phyloP scores from a whole-genome alignment of 148 eudicot genomes.

The Selenicereus undatus region DNA sequence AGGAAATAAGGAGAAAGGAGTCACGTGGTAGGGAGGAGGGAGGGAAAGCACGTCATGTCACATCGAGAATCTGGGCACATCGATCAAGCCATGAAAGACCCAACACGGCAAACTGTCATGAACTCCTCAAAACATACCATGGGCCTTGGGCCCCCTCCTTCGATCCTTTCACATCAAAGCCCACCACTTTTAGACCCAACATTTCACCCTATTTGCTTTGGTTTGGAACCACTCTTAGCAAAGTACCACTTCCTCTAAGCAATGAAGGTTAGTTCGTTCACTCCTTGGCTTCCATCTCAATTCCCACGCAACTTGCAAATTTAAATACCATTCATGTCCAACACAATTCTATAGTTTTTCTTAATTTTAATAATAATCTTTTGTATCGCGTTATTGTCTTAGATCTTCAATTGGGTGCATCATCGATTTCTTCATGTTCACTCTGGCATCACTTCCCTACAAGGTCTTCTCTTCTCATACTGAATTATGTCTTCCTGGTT shows the following conservation, averaged over 20 bases:
- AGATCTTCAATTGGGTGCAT: conserved; percentile 70
- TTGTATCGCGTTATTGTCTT: not conserved
- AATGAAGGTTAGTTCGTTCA: conserved; percentile 22
- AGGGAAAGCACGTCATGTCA: conserved; percentile 6
- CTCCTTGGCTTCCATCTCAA: not conserved
- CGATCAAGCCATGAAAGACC: conserved; percentile 23
- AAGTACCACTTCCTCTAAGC: too few species aligned
- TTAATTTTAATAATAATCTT: not conserved
- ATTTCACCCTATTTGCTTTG: not conserved
- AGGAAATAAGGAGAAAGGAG: not conserved
- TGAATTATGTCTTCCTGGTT: too few species aligned
- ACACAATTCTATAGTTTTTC: not conserved
- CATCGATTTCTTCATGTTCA: conserved; percentile 44
- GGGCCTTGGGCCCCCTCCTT: conserved; percentile 18
- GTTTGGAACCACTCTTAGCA: not conserved
- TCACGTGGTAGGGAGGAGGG: conserved; percentile 25
- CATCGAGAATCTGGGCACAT: conserved; percentile 22
- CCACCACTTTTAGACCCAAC: conserved; percentile 14
- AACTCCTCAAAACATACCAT: conserved; percentile 4
- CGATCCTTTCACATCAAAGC: not conserved
- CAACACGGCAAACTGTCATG: conserved; percentile 1
- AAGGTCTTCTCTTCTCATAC: conserved; percentile 9
- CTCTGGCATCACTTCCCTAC: conserved; percentile 13
- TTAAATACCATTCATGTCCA: not conserved
- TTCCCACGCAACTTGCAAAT: not conserved